A percentile compares a stretch with the other conserved stretches of the same genome.
These are phyloP conservation scores for Pseudoscleropodium purum DNA, from an alignment of 225 moss, liverwort and hornwort species.

Conservation along the genomic window DNA sequence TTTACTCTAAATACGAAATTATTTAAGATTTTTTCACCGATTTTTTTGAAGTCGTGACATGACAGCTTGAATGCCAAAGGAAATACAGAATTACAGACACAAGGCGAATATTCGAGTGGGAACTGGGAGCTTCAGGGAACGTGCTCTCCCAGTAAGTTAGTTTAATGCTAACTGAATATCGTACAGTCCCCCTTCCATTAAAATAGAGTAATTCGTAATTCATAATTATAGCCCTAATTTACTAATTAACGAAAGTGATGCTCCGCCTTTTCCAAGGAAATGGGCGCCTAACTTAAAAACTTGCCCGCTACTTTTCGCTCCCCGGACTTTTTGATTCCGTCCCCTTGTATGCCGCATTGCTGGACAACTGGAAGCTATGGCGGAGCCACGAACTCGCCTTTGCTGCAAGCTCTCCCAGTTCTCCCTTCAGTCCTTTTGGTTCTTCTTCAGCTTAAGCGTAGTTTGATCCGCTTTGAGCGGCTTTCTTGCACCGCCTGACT, in stretches of 20 bases:
- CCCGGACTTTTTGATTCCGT: neutral
- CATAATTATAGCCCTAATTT: neutral
- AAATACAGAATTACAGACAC: neutral
- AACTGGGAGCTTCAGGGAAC: neutral
- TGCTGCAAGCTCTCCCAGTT: neutral
- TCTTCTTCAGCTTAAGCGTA: neutral
- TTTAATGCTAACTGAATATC: neutral
- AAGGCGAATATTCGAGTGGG: neutral
- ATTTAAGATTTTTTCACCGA: too few species aligned
- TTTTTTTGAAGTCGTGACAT: neutral
- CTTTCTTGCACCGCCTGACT: neutral
- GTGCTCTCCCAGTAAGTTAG: too few species aligned
- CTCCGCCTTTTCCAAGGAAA: neutral
- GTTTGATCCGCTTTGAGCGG: conserved; percentile 12
- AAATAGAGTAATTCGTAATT: neutral
- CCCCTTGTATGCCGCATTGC: neutral
- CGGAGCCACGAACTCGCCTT: neutral
- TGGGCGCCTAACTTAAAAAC: neutral
- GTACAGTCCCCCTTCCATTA: neutral
- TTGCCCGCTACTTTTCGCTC: neutral
- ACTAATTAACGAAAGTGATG: neutral
- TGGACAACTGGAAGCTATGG: conserved; percentile 3
- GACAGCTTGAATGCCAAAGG: neutral
- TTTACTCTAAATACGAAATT: too few species aligned
- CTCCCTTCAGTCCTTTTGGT: too few species aligned